phyloP scores from a whole-genome alignment of 768 basidiomycete species.

The Pleurotus giganteus region DNA sequence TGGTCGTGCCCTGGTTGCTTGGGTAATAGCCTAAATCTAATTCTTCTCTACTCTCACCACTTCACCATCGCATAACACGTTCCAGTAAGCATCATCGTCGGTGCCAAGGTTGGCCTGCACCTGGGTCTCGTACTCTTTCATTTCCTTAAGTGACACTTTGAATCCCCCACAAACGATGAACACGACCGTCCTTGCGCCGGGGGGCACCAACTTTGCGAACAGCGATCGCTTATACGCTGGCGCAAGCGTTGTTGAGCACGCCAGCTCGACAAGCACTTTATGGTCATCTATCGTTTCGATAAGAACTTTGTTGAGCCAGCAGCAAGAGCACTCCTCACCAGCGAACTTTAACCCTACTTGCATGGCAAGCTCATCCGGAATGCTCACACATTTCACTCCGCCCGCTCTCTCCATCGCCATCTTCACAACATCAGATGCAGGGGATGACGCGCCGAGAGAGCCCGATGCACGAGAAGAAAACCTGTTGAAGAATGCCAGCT shows the following conservation, averaged over 20 bases:
- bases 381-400: conserved; percentile 52
- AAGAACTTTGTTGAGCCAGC: neutral
- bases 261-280: conserved; percentile 71
- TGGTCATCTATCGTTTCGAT: conserved; percentile 58
- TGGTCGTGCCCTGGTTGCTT: too few species aligned
- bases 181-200: conserved; percentile 37
- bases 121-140: conserved; percentile 43
- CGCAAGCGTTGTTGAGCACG: conserved; percentile 67
- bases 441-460: conserved; percentile 69
- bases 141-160: conserved; percentile 58
- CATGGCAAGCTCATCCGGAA: conserved; percentile 73
- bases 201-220: conserved; percentile 50
- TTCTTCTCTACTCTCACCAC: conserved; percentile 27
- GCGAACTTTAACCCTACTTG: conserved; percentile 52
- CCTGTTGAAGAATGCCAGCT: conserved; percentile 52
- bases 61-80: conserved; percentile 38
- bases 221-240: conserved; percentile 61
- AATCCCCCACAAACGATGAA: conserved; percentile 74
- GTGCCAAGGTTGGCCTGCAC: conserved; percentile 32
- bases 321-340: conserved; percentile 36
- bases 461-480: conserved; percentile 65
- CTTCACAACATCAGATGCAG: conserved; percentile 58
- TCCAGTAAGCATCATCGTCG: conserved; percentile 25
- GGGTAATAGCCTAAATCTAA: neutral
- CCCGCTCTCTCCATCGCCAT: conserved; percentile 64